Evolutionary conservation across 2,329 filamentous ascomycete genomes (phyloP).

Genomic region (Neonectria punicea): DNA sequence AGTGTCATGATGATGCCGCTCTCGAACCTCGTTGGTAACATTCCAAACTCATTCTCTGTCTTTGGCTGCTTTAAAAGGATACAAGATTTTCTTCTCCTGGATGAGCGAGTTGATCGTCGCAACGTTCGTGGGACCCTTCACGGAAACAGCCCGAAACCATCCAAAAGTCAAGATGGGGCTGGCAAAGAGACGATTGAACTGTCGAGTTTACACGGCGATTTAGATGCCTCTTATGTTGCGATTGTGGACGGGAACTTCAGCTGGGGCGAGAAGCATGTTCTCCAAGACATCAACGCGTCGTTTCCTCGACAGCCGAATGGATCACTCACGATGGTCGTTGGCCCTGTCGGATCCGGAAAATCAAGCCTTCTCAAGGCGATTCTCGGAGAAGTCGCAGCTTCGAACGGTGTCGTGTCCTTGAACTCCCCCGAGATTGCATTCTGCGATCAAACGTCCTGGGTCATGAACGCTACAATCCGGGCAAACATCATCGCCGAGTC

Average conservation of each 20-base stretch:
- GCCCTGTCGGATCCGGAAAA: constrained; percentile 47
- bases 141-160: background rate
- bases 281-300: constrained; percentile 38
- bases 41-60: constrained; percentile 40
- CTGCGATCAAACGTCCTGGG: constrained; percentile 47
- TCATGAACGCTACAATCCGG: constrained; percentile 48
- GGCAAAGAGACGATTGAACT: constrained; percentile 25
- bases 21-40: constrained; percentile 37
- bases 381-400: constrained; percentile 41
- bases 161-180: background rate
- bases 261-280: constrained; percentile 42
- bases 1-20: constrained; percentile 44
- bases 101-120: constrained; percentile 40
- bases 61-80: constrained; percentile 47
- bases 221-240: constrained; percentile 20
- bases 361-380: constrained; percentile 47
- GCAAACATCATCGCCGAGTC: constrained; percentile 50
- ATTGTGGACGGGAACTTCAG: constrained; percentile 42
- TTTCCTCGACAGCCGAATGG: constrained; percentile 34
- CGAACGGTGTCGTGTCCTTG: constrained; percentile 37
- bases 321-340: constrained; percentile 45
- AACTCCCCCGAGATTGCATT: constrained; percentile 41
- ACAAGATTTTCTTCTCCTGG: constrained; percentile 42
- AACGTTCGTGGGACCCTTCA: constrained; percentile 16
- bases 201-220: background rate